A percentile compares a stretch with the other conserved stretches of the same genome.
Evolutionary conservation across 148 eudicot species (phyloP).

Genomic region (Polygonum aviculare): DNA sequence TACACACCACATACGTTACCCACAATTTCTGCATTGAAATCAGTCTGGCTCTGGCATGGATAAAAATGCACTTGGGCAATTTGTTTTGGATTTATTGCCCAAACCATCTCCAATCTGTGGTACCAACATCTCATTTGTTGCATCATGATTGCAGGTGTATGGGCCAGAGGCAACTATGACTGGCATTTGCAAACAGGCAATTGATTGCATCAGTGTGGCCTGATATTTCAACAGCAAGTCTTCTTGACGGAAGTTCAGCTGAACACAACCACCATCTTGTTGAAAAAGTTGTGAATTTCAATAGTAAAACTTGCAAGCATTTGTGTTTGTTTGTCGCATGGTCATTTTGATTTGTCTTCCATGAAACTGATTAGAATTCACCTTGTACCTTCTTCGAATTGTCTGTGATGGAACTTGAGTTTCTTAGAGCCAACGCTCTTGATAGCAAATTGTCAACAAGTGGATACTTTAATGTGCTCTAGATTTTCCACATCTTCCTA

Average conservation of each 20-base stretch:
- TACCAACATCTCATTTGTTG: background rate
- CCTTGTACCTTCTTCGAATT: background rate
- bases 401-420: background rate
- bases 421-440: background rate
- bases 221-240: constrained; percentile 25
- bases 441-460: background rate
- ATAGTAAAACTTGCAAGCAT: background rate
- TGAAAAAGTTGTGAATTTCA: background rate
- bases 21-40: background rate
- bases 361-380: background rate
- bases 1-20: background rate
- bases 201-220: constrained; percentile 64
- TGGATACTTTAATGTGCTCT: background rate
- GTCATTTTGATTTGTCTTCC: constrained; percentile 1
- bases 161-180: constrained; percentile 99
- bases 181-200: constrained; percentile 97
- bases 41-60: background rate
- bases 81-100: background rate
- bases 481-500: too few species aligned
- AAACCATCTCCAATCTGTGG: background rate
- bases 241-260: background rate
- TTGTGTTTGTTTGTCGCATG: background rate
- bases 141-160: constrained; percentile 41
- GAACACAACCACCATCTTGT: background rate
- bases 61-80: background rate